phyloP scores from a whole-genome alignment of 768 basidiomycete species.

The Psilocybe azurescens region DNA sequence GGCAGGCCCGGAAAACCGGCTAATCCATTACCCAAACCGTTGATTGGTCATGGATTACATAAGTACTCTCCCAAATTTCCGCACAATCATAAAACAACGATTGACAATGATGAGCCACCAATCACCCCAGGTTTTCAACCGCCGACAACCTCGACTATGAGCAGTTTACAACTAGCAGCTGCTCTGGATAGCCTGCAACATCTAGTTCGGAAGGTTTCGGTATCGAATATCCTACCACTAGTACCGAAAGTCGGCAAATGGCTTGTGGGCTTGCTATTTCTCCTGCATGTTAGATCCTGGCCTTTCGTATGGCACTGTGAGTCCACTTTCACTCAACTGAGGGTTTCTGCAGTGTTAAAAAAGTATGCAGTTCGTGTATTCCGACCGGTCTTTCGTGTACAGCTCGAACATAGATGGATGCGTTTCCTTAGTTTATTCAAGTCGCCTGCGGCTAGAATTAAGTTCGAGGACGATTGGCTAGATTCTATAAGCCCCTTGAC shows the following conservation, averaged over 20 bases:
- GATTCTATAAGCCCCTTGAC: conserved; percentile 60
- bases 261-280: conserved; percentile 49
- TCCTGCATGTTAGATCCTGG: conserved; percentile 65
- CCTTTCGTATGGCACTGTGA: conserved; percentile 74
- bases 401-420: conserved; percentile 37
- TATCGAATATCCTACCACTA: conserved; percentile 14
- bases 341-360: background rate
- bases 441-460: conserved; percentile 34
- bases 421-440: conserved; percentile 42
- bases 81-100: background rate
- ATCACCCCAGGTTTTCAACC: background rate
- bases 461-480: conserved; percentile 47
- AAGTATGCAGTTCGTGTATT: conserved; percentile 51
- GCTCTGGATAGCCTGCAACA: conserved; percentile 6
- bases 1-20: too few relatives aligned
- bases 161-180: background rate
- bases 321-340: conserved; percentile 29
- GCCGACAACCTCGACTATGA: background rate
- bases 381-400: conserved; percentile 45
- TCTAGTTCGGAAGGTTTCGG: conserved; percentile 4
- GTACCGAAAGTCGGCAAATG: conserved; percentile 41
- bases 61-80: background rate
- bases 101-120: background rate
- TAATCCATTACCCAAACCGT: too few relatives aligned
- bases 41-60: too few relatives aligned